phyloP scores from a whole-genome alignment of 768 basidiomycete species.

The Lactifluus echinatus region DNA sequence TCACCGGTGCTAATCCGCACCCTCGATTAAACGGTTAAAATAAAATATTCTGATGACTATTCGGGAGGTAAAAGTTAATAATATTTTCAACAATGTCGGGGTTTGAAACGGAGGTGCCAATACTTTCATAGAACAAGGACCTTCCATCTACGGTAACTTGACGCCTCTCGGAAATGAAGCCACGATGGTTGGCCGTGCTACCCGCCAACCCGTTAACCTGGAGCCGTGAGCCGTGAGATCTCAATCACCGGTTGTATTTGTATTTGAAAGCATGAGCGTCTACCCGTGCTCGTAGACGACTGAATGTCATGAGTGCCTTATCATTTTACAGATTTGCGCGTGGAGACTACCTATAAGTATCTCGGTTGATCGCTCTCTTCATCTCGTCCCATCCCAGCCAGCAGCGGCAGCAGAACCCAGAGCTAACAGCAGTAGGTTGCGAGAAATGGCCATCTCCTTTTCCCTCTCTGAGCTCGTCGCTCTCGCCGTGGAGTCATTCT shows the following conservation, averaged over 20 bases:
- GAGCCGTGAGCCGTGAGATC: slow-evolving; percentile 5
- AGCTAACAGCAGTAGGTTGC: not conserved
- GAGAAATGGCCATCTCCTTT: slow-evolving; percentile 14
- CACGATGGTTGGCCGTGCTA: not conserved
- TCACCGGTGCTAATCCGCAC: not conserved
- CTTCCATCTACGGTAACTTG: not conserved
- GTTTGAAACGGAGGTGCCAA: not conserved
- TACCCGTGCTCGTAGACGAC: too few relatives aligned
- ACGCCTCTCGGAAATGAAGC: slow-evolving; percentile 11
- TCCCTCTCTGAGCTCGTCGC: slow-evolving; percentile 17
- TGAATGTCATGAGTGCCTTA: slow-evolving; percentile 1
- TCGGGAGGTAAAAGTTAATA: too few relatives aligned
- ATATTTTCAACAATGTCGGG: too few relatives aligned
- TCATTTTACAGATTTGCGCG: not conserved
- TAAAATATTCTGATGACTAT: too few relatives aligned
- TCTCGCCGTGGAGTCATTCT: slow-evolving; percentile 14
- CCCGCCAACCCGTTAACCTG: not conserved
- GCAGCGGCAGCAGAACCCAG: too few relatives aligned
- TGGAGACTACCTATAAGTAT: not conserved
- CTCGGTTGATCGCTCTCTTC: not conserved
- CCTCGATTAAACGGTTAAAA: not conserved
- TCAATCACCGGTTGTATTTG: not conserved
- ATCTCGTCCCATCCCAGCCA: not conserved
- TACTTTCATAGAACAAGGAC: slow-evolving; percentile 4
- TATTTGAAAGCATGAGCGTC: slow-evolving; percentile 1